phyloP scores from a whole-genome alignment of 164 flowering plant genomes.

The Sedum album region DNA sequence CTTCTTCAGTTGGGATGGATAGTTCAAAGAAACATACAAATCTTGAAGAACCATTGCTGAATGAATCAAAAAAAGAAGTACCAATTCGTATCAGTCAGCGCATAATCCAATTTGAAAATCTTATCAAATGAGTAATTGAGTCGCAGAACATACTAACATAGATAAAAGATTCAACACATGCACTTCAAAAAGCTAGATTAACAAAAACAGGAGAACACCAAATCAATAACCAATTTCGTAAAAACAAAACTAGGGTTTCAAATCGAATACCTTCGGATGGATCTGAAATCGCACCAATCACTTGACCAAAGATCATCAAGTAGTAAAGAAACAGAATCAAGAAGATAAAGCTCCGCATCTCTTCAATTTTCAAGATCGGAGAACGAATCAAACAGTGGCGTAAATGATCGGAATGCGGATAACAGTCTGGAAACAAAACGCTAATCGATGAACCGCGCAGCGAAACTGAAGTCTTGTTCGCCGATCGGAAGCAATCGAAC shows the following conservation, averaged over 20 bases:
- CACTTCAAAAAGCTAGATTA: background rate
- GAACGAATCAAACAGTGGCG: background rate
- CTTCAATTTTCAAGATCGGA: background rate
- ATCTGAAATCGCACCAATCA: background rate
- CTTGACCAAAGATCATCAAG: background rate
- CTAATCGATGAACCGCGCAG: background rate
- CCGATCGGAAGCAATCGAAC: background rate
- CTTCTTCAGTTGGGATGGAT: constrained; percentile 45
- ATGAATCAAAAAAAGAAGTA: constrained; percentile 4
- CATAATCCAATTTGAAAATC: too few relatives aligned
- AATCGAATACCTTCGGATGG: background rate
- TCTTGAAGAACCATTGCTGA: constrained; percentile 55
- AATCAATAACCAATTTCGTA: background rate
- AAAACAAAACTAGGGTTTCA: background rate
- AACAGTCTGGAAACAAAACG: background rate
- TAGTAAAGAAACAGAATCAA: background rate
- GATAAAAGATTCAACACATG: background rate
- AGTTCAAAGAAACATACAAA: constrained; percentile 43
- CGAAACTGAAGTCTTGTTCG: background rate
- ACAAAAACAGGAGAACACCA: background rate
- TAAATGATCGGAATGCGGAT: background rate
- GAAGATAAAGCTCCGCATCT: background rate
- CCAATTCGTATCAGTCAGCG: background rate
- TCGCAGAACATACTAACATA: background rate
- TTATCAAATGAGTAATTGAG: background rate